These are phyloP conservation scores for Artemisia argyi DNA, from an alignment of 129 eudicot species.

Conservation along the genomic window DNA sequence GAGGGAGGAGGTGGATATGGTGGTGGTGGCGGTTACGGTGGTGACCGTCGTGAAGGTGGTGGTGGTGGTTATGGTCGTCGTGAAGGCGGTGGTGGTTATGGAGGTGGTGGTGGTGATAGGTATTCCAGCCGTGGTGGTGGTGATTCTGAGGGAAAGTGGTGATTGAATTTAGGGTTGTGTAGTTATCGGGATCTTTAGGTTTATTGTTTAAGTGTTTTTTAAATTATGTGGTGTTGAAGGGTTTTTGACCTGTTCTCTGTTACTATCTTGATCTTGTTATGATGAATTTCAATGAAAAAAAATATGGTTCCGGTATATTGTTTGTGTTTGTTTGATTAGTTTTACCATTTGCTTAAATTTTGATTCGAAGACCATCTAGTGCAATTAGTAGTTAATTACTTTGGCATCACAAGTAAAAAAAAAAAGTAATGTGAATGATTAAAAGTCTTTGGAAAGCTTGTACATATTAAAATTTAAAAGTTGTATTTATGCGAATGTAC, in stretches of 20 bases:
- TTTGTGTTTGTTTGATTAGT: not conserved
- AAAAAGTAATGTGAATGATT: too few relatives aligned
- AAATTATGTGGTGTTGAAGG: slow-evolving; percentile 4
- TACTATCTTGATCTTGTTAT: not conserved
- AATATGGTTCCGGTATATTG: slow-evolving; percentile 19
- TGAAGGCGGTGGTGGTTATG: slow-evolving; percentile 23
- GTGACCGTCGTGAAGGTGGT: slow-evolving; percentile 35
- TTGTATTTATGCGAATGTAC: too few relatives aligned
- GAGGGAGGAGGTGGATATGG: slow-evolving; percentile 30
- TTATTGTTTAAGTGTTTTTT: not conserved
- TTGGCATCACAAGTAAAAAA: too few relatives aligned
- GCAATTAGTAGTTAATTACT: too few relatives aligned
- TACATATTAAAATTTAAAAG: too few relatives aligned
- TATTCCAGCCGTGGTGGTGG: slow-evolving; percentile 28
- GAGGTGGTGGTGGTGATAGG: slow-evolving; percentile 30
- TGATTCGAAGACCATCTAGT: too few relatives aligned
- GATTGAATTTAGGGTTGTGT: slow-evolving; percentile 36
- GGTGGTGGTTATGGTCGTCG: slow-evolving; percentile 28
- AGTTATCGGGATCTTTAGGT: slow-evolving; percentile 20
- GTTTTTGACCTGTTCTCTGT: slow-evolving; percentile 25
- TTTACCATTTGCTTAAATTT: too few relatives aligned
- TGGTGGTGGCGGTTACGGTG: slow-evolving; percentile 25
- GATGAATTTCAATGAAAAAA: slow-evolving; percentile 21
- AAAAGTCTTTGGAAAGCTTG: too few relatives aligned
- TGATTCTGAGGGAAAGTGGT: slow-evolving; percentile 55